Evolutionary conservation across 108 stramenopile genomes (phyloP), one percentile per base, ranked within the genome.

Genomic region (Conticribra guillardii): DNA sequence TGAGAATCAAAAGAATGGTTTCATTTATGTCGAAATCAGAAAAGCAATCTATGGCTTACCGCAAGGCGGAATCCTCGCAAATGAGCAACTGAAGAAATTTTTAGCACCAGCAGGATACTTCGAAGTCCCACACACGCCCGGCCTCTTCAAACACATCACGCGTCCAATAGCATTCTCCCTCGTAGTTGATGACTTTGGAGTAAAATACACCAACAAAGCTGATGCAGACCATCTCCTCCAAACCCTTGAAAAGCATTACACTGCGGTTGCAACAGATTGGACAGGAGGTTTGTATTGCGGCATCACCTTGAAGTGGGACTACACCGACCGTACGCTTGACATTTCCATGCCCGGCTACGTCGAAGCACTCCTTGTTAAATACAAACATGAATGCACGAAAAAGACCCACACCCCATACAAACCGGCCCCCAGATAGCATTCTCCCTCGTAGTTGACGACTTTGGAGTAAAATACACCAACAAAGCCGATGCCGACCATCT

Each of bases 101-200:
- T 54, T 81, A 5, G 63, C 33, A 1, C 16, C 11, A 0, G 29
- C 70, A 44, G 80, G 80, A 19, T 81, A 81, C 55, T 41, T 53
- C 14, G 28, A 44, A 24, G 54, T 44, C 4, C 30, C 18, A 26
- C 53, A 57, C 68, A 86, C 85, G 2, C 79, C 72, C 1, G 81
- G 84, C 18, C 58, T 86, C 11, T 83, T 61, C 63, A 52, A 53
- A n/a, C 79, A 86, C 46, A 34, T 16, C 2, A 32, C 51, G 0
- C 54, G 74, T 17, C 57, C 59, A 7, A 47, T 73, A 0, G 17
- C n/a, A n/a, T 85, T 83, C 54, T 55, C 80, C 19, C 71, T 86
- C 9, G 82, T 80, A 14, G 82, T 86, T 22, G 82, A 86, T 45
- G 80, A 86, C 55, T 86, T 86, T 65, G 82, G 75, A 22, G 50